These are phyloP conservation scores for Pseudozyma thailandica DNA, from an alignment of 1,284 basidiomycete species.

Conservation along the genomic window DNA sequence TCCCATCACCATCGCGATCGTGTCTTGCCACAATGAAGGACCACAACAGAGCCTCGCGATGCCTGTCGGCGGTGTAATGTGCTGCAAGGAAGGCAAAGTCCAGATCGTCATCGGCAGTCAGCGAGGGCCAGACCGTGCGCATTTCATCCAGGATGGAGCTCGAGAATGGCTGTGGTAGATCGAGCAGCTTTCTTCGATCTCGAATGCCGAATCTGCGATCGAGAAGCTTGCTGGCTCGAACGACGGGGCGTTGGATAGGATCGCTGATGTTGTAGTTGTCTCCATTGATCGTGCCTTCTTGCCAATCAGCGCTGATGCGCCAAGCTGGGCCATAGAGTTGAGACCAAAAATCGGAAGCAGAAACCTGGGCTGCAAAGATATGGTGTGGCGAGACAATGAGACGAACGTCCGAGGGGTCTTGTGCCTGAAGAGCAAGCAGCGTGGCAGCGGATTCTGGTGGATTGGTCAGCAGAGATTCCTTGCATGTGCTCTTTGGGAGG, in stretches of 20 bases:
- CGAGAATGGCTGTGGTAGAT: constrained; percentile 28
- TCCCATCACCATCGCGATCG: constrained; percentile 27
- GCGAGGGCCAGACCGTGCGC: constrained; percentile 14
- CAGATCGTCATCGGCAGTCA: neutral
- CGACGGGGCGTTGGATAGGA: neutral
- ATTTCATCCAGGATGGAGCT: constrained; percentile 10
- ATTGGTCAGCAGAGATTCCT: neutral
- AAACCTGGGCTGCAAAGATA: constrained; percentile 19
- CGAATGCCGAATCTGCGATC: constrained; percentile 11
- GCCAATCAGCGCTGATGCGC: constrained; percentile 6
- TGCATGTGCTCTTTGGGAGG: neutral
- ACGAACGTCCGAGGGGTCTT: constrained; percentile 11
- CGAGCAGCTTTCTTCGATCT: constrained; percentile 18
- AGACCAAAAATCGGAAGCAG: constrained; percentile 37
- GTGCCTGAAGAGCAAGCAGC: constrained; percentile 15
- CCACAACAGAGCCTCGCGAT: constrained; percentile 37
- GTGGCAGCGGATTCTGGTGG: neutral
- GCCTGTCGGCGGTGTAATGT: constrained; percentile 23
- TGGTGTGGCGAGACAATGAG: constrained; percentile 27
- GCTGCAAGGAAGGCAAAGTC: constrained; percentile 21
- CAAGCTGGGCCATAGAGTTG: constrained; percentile 24
- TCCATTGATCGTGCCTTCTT: neutral
- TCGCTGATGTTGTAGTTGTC: neutral
- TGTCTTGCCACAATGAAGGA: constrained; percentile 38
- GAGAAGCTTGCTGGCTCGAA: constrained; percentile 17